phyloP scores from a whole-genome alignment of 2,329 filamentous ascomycete species.

The Trichoderma koningii region DNA sequence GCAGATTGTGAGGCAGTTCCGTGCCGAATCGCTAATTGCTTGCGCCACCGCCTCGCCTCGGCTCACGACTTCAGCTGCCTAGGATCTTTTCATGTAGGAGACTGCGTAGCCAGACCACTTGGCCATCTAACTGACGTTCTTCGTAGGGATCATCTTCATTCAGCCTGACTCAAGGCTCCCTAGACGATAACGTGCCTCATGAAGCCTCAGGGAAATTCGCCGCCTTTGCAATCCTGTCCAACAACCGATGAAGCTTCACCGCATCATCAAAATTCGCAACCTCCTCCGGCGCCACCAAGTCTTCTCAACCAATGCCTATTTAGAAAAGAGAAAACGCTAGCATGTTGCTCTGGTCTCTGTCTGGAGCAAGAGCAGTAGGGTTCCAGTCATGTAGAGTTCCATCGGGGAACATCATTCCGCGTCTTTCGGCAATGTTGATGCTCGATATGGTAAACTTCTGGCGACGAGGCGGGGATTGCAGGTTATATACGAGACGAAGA shows the following conservation, averaged over 20 bases:
- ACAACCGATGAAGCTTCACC: slow-evolving; percentile 12
- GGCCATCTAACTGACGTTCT: background rate
- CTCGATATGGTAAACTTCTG: no score
- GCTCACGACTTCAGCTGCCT: background rate
- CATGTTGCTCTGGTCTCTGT: no score
- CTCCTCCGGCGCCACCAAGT: background rate
- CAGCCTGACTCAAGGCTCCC: no score
- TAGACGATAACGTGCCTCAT: background rate
- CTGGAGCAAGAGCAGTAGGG: no score
- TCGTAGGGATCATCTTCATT: background rate
- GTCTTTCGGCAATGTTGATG: no score
- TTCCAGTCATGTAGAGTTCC: no score
- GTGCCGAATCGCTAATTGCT: background rate
- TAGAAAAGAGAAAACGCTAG: no score
- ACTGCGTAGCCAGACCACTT: no score
- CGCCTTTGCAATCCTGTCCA: slow-evolving; percentile 20
- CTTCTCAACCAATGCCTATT: slow-evolving; percentile 9
- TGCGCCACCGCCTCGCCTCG: slow-evolving; percentile 4
- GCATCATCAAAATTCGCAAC: slow-evolving; percentile 21
- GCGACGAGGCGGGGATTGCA: no score
- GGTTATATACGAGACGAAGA: no score
- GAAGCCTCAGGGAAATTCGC: background rate
- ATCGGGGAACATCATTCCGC: no score
- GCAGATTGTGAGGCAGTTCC: background rate
- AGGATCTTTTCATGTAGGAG: background rate